Percentiles rank a stretch among this genome's conserved stretches.
These are phyloP conservation scores for Corynascus novoguineensis DNA, from an alignment of 495 filamentous ascomycete species.

Conservation along the genomic window DNA sequence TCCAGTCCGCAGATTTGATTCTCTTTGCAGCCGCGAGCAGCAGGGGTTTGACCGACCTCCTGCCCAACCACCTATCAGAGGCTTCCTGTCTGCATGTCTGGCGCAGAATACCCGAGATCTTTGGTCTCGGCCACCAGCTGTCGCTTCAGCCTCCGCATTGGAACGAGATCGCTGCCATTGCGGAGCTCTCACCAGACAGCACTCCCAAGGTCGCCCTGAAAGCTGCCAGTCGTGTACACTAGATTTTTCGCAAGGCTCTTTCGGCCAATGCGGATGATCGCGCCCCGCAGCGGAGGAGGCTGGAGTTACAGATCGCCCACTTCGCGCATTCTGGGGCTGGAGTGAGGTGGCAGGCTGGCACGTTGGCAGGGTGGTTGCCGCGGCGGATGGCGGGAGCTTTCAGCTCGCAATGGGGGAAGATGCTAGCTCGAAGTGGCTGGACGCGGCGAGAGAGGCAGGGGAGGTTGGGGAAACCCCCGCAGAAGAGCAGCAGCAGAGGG, in stretches of 20 bases:
- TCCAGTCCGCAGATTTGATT: conserved; percentile 29
- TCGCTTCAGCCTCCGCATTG: conserved; percentile 1
- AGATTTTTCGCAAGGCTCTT: too few relatives aligned
- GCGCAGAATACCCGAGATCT: conserved; percentile 22
- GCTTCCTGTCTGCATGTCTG: conserved; percentile 10
- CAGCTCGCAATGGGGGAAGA: conserved; percentile 28
- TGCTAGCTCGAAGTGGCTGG: conserved; percentile 26
- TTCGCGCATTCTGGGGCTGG: background rate
- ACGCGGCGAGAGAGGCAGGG: conserved; percentile 21
- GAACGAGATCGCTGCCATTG: conserved; percentile 9
- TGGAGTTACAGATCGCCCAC: conserved; percentile 5
- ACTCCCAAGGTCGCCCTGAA: background rate
- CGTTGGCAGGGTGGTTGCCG: background rate
- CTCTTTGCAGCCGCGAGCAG: conserved; percentile 22
- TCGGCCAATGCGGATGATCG: too few relatives aligned
- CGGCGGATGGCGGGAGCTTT: conserved; percentile 18
- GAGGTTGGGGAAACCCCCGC: conserved; percentile 16
- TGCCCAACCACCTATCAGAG: conserved; percentile 16
- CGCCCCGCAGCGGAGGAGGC: conserved; percentile 8
- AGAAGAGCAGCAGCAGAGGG: conserved; percentile 10
- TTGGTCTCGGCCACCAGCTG: conserved; percentile 8
- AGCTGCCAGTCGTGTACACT: background rate
- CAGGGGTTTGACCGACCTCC: conserved; percentile 22
- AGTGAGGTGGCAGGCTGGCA: background rate
- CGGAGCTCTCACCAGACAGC: background rate